Conservation (phyloP, 2,329 filamentous ascomycete genomes). For the Epichloe baconii region DNA sequence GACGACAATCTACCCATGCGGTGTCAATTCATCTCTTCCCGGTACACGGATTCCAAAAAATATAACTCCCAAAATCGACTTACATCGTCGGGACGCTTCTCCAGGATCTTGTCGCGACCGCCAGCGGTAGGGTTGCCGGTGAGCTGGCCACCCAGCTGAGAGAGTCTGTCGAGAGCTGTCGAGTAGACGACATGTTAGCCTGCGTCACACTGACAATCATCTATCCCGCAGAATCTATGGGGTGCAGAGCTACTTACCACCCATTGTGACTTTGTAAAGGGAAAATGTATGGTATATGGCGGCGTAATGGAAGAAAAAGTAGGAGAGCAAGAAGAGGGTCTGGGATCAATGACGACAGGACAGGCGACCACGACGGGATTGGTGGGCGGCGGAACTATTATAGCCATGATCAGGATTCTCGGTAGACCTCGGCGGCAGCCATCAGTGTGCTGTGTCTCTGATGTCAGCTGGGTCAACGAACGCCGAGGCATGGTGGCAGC, state of each 20-base stretch:
- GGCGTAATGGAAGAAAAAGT: neutral
- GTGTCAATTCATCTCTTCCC: neutral
- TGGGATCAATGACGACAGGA: neutral
- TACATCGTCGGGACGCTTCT: slow-evolving; percentile 58
- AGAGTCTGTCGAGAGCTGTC: slow-evolving; percentile 42
- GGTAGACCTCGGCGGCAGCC: slow-evolving; percentile 5
- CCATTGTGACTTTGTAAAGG: slow-evolving; percentile 17
- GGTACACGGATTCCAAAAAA: neutral
- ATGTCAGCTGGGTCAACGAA: slow-evolving; percentile 4
- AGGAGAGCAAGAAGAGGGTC: neutral
- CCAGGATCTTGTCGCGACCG: slow-evolving; percentile 42
- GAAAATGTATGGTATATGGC: neutral
- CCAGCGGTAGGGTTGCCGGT: slow-evolving; percentile 43
- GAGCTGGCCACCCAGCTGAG: slow-evolving; percentile 50
- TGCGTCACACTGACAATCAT: neutral
- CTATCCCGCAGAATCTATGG: neutral
- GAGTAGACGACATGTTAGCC: neutral
- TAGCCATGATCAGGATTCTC: neutral
- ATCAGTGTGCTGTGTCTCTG: neutral
- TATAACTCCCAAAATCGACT: slow-evolving; percentile 7
- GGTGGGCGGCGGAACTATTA: slow-evolving; percentile 5
- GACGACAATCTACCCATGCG: slow-evolving; percentile 57
- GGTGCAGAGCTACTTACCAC: slow-evolving; percentile 18
- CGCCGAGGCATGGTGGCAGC: slow-evolving; percentile 3
- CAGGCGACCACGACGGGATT: neutral